phyloP scores from a whole-genome alignment of 164 flowering plant species.

The Chloranthus sessilifolius region DNA sequence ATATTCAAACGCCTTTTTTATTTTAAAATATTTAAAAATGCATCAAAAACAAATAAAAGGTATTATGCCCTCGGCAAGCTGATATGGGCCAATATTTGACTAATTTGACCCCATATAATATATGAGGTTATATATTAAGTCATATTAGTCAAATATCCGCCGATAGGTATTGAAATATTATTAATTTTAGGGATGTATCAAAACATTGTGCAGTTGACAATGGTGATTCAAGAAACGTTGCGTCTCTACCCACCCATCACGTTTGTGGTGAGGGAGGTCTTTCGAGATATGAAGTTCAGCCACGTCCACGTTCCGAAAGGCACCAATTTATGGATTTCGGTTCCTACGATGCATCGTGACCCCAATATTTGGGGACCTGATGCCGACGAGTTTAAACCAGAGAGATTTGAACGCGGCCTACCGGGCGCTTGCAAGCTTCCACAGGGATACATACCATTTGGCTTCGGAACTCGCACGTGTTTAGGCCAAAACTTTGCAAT shows the following conservation, averaged over 20 bases:
- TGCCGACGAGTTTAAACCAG: constrained; percentile 17
- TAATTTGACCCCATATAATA: too few species aligned
- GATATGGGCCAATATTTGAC: too few species aligned
- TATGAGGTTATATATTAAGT: too few species aligned
- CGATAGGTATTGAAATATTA: too few species aligned
- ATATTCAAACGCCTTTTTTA: too few species aligned
- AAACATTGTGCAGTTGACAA: constrained; percentile 7
- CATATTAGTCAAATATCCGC: too few species aligned
- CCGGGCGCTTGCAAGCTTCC: constrained; percentile 13
- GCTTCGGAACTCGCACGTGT: constrained; percentile 12
- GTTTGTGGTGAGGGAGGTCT: constrained; percentile 9
- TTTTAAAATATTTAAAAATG: too few species aligned
- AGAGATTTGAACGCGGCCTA: constrained; percentile 14
- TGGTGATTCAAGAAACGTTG: constrained; percentile 15
- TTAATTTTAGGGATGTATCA: too few species aligned
- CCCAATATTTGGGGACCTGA: constrained; percentile 18
- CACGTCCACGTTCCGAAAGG: constrained; percentile 12
- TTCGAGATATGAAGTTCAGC: constrained; percentile 6
- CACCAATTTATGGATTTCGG: constrained; percentile 10
- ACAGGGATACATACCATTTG: constrained; percentile 15
- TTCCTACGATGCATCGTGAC: constrained; percentile 10
- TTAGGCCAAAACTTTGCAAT: constrained; percentile 13
- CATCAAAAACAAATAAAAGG: too few species aligned
- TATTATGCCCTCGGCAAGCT: too few species aligned
- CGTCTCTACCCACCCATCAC: constrained; percentile 12